Base-by-base conservation (phyloP, 2,329 filamentous ascomycete genomes). In the Pestalotiopsis sp. region DNA sequence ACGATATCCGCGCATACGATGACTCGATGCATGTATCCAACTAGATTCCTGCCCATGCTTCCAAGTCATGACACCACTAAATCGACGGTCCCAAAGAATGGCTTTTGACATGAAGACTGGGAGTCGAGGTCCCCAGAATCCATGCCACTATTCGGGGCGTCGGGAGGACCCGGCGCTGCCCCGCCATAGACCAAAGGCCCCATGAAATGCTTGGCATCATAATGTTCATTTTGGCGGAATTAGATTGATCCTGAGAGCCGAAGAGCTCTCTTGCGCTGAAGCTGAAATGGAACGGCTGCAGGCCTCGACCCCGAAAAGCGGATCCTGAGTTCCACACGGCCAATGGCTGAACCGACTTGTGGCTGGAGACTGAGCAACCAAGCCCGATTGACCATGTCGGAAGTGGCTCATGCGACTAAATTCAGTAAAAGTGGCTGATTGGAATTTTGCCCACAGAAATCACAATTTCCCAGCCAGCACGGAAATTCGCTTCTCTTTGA, bases 401-500 rank as follows among this genome's bases (percentile, higher is more conserved):
- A 52, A 52, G 45, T 52, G 57, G 57, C 57, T 59, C 57, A 20
- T 31, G 27, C 23, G 23, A 31, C 57, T 11, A 31, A 31, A 59
- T 25, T 31, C 23, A n/a, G 13, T 11, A n/a, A 11, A n/a, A 52
- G 57, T 59, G 23, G 57, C 23, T 59, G 57, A 36, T 17, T 64
- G 36, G 20, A 64, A 38, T 64, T 64, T 64, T 38, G 38, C 61
- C 61, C 61, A 64, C 61, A 64, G 61, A 64, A 64, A 64, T 64
- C 41, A 64, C 36, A 45, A 38, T 64, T 49, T 38, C 38, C 27
- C n/a, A 41, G 38, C 25, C 20, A 49, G 41, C 38, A 64, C 38
- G 61, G 38, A 64, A 64, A 64, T 64, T 52, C 25, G n/a, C 61
- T 49, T 20, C 39, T 23, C 38, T 36, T 61, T 38, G 61, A 64